Conservation (phyloP, 257 asterid genomes). For the Pogostemon cablin region DNA sequence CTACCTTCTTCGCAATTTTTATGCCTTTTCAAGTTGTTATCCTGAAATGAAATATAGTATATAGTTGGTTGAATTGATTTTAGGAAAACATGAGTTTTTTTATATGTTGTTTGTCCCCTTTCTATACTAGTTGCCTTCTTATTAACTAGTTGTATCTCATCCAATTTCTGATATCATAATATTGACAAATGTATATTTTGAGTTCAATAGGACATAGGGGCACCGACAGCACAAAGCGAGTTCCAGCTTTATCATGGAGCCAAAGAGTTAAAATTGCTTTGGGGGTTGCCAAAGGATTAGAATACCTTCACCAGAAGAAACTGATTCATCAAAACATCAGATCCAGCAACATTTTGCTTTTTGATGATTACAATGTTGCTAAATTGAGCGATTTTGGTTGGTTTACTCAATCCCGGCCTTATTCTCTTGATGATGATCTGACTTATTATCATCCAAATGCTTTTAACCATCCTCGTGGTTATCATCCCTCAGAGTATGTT, state of each 20-base stretch:
- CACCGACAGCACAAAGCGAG: not conserved
- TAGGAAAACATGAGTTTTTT: too few relatives aligned
- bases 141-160: not conserved
- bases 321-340: conserved; percentile 31
- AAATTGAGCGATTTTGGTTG: conserved; percentile 54
- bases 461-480: not conserved
- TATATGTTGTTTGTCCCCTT: too few relatives aligned
- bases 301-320: not conserved
- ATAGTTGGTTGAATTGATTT: too few relatives aligned
- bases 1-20: not conserved
- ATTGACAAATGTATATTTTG: not conserved
- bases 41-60: too few relatives aligned
- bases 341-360: conserved; percentile 37
- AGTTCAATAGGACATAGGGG: not conserved
- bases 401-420: conserved; percentile 25
- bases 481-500: conserved; percentile 55
- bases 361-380: conserved; percentile 46
- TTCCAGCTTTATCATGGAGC: not conserved
- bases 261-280: not conserved
- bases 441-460: not conserved
- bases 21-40: not conserved
- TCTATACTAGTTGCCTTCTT: too few relatives aligned
- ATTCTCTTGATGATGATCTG: too few relatives aligned
- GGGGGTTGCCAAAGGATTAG: conserved; percentile 4
- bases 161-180: not conserved